phyloP scores from a whole-genome alignment of 768 basidiomycete genomes.

The Atractiella rhizophila region DNA sequence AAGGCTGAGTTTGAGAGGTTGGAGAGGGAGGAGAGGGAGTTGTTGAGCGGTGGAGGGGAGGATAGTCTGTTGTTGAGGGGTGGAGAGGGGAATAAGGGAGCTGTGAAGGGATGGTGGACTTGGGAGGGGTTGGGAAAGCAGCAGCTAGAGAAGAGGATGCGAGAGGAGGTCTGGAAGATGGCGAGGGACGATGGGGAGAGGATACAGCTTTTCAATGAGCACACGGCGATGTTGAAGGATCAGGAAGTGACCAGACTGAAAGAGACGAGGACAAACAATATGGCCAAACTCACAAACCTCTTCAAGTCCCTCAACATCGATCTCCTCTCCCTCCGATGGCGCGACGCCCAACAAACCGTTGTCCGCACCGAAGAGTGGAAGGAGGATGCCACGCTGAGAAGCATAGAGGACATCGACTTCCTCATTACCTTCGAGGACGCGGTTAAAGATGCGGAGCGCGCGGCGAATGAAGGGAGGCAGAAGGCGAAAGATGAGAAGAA shows the following conservation, averaged over 20 bases:
- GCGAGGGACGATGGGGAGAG: constrained; percentile 64
- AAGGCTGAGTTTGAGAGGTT: too few relatives aligned
- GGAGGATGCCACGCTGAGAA: constrained; percentile 46
- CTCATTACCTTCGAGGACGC: constrained; percentile 85
- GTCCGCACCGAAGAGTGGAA: constrained; percentile 54
- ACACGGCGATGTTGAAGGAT: constrained; percentile 56
- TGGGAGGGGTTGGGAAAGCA: constrained; percentile 31
- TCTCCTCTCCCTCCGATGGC: constrained; percentile 68
- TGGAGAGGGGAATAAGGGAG: background rate
- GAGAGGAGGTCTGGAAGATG: constrained; percentile 35
- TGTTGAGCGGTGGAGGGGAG: constrained; percentile 2
- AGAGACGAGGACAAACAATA: constrained; percentile 30
- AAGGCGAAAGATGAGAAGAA: constrained; percentile 57
- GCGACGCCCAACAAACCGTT: constrained; percentile 51
- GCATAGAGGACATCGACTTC: constrained; percentile 70
- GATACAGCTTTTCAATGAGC: constrained; percentile 70
- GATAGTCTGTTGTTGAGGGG: background rate
- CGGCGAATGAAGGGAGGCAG: constrained; percentile 67
- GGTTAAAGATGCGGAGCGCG: constrained; percentile 62
- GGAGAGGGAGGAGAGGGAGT: constrained; percentile 27
- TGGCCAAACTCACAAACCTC: constrained; percentile 53
- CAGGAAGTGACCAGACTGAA: constrained; percentile 52
- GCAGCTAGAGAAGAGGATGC: constrained; percentile 58
- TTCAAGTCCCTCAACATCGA: constrained; percentile 74
- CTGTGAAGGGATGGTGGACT: constrained; percentile 17